These are phyloP conservation scores for Hygrophoropsis aurantiaca DNA, from an alignment of 768 basidiomycete genomes.

Conservation along the genomic window DNA sequence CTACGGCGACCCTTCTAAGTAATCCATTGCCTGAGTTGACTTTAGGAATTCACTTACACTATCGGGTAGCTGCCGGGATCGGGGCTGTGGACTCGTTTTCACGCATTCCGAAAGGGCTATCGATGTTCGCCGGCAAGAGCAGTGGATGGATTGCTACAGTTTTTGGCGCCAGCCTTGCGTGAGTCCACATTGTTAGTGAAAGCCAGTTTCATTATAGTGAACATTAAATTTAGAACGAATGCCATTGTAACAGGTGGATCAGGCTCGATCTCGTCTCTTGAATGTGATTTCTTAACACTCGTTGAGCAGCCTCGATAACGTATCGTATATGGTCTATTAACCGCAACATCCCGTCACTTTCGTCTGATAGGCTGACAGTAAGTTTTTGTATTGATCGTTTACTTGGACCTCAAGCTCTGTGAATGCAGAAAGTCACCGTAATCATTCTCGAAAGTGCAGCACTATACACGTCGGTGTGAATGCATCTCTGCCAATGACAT, in stretches of 20 bases:
- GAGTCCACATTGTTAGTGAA: not conserved
- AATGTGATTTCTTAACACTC: not conserved
- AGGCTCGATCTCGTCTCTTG: not conserved
- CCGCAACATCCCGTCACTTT: not conserved
- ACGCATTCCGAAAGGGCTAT: not conserved
- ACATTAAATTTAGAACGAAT: not conserved
- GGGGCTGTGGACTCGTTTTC: not conserved
- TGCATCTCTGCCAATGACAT: no score
- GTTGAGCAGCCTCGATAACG: not conserved
- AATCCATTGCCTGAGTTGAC: not conserved
- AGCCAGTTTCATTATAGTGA: not conserved
- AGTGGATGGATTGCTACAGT: not conserved
- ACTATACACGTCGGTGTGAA: no score
- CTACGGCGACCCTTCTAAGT: not conserved
- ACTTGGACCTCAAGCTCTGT: no score
- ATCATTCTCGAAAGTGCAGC: no score
- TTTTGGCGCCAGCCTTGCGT: not conserved
- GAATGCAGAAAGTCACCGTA: no score
- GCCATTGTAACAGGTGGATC: not conserved
- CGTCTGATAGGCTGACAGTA: no score
- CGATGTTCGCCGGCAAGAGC: not conserved
- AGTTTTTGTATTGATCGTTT: no score
- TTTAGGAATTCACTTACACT: not conserved
- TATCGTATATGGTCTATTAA: not conserved
- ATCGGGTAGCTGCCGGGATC: not conserved